Conservation (phyloP, 2,329 filamentous ascomycete species). For the Talaromyces sp. region DNA sequence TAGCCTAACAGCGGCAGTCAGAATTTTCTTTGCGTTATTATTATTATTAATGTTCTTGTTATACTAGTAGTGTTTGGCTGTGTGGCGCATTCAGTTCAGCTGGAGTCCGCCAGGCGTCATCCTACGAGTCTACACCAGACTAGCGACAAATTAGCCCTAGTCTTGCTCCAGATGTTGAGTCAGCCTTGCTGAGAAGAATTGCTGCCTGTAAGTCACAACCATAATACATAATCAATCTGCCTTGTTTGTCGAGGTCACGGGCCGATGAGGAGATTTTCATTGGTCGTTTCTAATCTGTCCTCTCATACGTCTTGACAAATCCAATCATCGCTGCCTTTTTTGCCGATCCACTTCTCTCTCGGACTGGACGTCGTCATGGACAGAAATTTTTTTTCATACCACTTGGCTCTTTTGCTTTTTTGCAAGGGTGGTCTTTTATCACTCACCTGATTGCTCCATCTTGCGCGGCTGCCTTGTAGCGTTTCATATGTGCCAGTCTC, state of each 20-base stretch:
- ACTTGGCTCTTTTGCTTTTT: not conserved
- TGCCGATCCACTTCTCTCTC: not conserved
- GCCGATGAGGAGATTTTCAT: not conserved
- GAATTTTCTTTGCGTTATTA: too few relatives aligned
- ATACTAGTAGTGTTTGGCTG: too few relatives aligned
- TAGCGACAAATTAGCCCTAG: not conserved
- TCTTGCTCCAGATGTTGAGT: not conserved
- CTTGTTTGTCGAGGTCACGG: not conserved
- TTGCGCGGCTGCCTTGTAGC: not conserved
- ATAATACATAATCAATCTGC: not conserved
- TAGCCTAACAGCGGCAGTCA: too few relatives aligned
- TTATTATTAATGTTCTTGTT: too few relatives aligned
- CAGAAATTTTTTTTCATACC: not conserved
- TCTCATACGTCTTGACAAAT: not conserved
- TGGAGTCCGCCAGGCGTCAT: too few relatives aligned
- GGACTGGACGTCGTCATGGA: not conserved
- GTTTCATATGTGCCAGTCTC: not conserved
- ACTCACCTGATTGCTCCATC: not conserved
- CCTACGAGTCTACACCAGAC: too few relatives aligned
- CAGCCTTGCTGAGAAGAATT: not conserved
- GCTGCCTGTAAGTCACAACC: not conserved
- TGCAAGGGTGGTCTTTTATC: not conserved
- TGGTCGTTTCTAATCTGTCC: not conserved
- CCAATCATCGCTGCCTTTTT: not conserved
- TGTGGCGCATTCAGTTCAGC: too few relatives aligned